Evolutionary conservation across 2,329 filamentous ascomycete species (phyloP).

Genomic region (Ophiognomonia clavigignenti-juglandacearum): DNA sequence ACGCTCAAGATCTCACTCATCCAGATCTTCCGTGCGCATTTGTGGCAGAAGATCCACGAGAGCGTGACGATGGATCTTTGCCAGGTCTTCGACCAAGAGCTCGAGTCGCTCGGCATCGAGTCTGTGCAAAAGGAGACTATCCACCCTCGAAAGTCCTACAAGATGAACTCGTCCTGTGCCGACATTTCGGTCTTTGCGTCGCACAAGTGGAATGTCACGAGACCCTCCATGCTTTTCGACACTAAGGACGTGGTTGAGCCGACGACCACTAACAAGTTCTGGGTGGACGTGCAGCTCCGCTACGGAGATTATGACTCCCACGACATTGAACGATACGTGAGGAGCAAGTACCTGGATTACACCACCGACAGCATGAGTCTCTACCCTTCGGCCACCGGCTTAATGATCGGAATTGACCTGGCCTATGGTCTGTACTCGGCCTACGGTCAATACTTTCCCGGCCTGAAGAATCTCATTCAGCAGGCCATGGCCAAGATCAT

Average conservation of each 20-base stretch:
- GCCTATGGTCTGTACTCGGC: constrained; percentile 98
- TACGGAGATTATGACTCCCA: constrained; percentile 99
- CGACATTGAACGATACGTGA: constrained; percentile 58
- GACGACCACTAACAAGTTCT: constrained; percentile 98
- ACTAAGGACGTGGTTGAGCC: constrained; percentile 93
- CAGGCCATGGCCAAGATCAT: constrained; percentile 99
- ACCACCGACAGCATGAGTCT: constrained; percentile 98
- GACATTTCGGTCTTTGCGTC: constrained; percentile 35
- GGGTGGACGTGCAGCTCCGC: constrained; percentile 92
- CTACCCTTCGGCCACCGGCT: constrained; percentile 90
- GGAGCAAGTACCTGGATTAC: constrained; percentile 97
- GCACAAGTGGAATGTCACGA: constrained; percentile 98
- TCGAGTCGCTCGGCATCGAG: constrained; percentile 93
- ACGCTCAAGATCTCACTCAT: constrained; percentile 97
- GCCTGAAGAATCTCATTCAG: constrained; percentile 89
- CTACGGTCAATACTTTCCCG: constrained; percentile 98
- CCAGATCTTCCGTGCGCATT: constrained; percentile 97
- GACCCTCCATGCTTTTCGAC: constrained; percentile 88
- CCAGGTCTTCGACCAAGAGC: constrained; percentile 95
- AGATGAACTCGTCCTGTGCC: constrained; percentile 99
- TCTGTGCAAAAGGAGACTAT: constrained; percentile 89
- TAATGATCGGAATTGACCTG: constrained; percentile 97
- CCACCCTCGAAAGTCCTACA: constrained; percentile 98
- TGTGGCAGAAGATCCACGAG: constrained; percentile 99
- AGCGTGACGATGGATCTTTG: constrained; percentile 97